phyloP scores from a whole-genome alignment of 2,329 filamentous ascomycete species.

The Aureobasidium zeae region DNA sequence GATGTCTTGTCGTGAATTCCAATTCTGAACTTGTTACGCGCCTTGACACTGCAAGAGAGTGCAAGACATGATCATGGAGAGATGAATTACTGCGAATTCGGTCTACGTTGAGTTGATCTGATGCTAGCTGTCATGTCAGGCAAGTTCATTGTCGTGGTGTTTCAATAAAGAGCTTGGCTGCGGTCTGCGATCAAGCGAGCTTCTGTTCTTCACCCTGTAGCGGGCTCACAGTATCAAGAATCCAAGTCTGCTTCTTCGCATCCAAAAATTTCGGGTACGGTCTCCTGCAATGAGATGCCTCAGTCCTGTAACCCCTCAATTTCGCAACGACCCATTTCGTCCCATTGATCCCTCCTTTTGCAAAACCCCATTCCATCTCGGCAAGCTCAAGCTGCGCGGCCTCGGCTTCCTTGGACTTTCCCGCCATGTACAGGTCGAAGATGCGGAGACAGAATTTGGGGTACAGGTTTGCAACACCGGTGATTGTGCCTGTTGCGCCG shows the following conservation, averaged over 20 bases:
- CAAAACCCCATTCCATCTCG: constrained; percentile 50
- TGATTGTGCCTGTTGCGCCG: constrained; percentile 52
- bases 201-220: constrained; percentile 27
- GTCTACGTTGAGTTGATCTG: no score
- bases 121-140: no score
- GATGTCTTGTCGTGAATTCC: no score
- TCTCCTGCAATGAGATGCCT: constrained; percentile 44
- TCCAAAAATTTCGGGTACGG: constrained; percentile 45
- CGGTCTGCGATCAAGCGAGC: no score
- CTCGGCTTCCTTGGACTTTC: constrained; percentile 27
- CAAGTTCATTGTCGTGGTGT: no score
- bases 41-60: no score
- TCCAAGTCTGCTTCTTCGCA: constrained; percentile 39
- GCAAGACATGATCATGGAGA: no score
- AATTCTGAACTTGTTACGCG: no score
- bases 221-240: constrained; percentile 29
- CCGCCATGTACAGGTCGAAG: constrained; percentile 41
- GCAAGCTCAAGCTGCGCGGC: constrained; percentile 29
- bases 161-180: no score
- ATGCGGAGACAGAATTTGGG: constrained; percentile 37
- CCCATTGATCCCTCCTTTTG: constrained; percentile 51
- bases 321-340: constrained; percentile 53
- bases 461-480: constrained; percentile 55
- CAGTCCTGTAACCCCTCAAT: constrained; percentile 43
- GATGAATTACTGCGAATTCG: no score